Percentiles rank a stretch among this genome's conserved stretches.
Conservation (phyloP, 1,139 yeast genomes). For the Debaryomyces robertsiae region DNA sequence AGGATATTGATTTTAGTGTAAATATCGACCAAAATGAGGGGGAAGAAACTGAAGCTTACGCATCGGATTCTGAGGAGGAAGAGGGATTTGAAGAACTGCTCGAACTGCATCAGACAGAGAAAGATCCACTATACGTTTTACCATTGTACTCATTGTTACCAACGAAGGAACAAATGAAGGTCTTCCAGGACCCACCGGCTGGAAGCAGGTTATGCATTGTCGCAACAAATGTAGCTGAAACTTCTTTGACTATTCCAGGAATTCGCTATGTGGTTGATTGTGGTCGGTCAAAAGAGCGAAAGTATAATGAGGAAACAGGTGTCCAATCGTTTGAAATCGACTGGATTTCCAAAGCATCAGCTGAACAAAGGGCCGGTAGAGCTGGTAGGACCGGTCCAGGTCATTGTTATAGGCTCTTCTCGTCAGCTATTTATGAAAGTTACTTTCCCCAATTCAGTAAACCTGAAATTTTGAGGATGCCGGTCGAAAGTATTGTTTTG, state of each 20-base stretch:
- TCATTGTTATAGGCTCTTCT: slow-evolving; percentile 87
- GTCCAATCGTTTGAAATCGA: slow-evolving; percentile 90
- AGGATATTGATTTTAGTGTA: slow-evolving; percentile 82
- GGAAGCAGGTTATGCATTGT: slow-evolving; percentile 89
- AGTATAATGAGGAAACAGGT: slow-evolving; percentile 79
- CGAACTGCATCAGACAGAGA: slow-evolving; percentile 73
- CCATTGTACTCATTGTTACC: slow-evolving; percentile 93
- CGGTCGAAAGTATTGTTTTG: slow-evolving; percentile 90
- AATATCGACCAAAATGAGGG: slow-evolving; percentile 35
- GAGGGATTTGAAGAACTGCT: slow-evolving; percentile 89
- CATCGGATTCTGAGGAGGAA: slow-evolving; percentile 54
- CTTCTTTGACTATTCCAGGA: slow-evolving; percentile 95
- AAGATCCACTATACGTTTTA: slow-evolving; percentile 84
- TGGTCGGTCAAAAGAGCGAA: slow-evolving; percentile 90
- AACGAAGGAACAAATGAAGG: slow-evolving; percentile 91
- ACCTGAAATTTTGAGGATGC: slow-evolving; percentile 94
- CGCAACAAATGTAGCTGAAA: slow-evolving; percentile 98
- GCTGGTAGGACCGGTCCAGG: slow-evolving; percentile 99
- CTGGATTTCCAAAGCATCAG: slow-evolving; percentile 95
- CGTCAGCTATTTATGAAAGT: slow-evolving; percentile 93
- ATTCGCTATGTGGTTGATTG: slow-evolving; percentile 93
- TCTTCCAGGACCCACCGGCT: slow-evolving; percentile 80
- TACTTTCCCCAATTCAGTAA: slow-evolving; percentile 79
- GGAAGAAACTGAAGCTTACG: slow-evolving; percentile 44
- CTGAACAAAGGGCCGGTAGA: slow-evolving; percentile 95